Conservation (phyloP, 768 basidiomycete species). For the Calocybe gangraenosa region DNA sequence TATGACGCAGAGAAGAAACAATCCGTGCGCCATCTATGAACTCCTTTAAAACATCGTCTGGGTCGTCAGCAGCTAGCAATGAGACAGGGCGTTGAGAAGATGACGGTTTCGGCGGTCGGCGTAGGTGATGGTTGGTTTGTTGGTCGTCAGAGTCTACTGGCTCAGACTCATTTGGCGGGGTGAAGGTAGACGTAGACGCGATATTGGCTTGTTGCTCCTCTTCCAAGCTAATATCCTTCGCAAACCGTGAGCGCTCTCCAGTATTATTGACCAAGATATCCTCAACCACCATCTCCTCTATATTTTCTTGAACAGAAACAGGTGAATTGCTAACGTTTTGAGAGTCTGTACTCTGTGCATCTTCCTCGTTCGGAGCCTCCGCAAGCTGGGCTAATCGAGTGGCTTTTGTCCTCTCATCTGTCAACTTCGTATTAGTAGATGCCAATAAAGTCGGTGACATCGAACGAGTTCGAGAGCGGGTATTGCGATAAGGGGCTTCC, state of each 20-base stretch:
- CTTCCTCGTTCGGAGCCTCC: conserved; percentile 7
- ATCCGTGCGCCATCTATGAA: conserved; percentile 8
- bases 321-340: not conserved
- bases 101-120: not conserved
- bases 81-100: not conserved
- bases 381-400: not conserved
- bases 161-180: not conserved
- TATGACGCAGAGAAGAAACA: not conserved
- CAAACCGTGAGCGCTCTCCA: conserved; percentile 4
- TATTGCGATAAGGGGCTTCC: conserved; percentile 28
- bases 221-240: not conserved
- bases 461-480: conserved; percentile 29
- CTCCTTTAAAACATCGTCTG: conserved; percentile 7
- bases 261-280: conserved; percentile 20
- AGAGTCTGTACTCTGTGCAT: not conserved
- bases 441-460: conserved; percentile 21
- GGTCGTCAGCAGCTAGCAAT: not conserved
- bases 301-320: conserved; percentile 3
- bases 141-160: conserved; percentile 27
- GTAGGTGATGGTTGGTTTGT: conserved; percentile 15
- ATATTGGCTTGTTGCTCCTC: not conserved
- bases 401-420: conserved; percentile 1
- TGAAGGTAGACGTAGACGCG: not conserved
- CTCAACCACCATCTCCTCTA: conserved; percentile 22
- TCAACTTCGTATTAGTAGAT: not conserved